Evolutionary conservation across 352 stramenopile species (phyloP).

Genomic region (Phytophthora sp.): DNA sequence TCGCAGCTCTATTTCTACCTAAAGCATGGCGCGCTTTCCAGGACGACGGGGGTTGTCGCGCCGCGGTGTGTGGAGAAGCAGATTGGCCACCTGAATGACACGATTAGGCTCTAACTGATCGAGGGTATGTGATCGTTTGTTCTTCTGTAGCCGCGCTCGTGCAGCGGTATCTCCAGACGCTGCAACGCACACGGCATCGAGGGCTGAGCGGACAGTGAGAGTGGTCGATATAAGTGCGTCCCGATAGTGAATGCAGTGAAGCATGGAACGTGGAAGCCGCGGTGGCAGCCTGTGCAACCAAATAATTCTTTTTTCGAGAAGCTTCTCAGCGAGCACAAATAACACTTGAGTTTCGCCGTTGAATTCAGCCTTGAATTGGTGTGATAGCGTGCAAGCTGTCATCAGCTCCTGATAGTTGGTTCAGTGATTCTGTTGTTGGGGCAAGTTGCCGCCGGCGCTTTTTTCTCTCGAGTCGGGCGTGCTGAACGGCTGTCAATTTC

Average conservation of each 20-base stretch:
- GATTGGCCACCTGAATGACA: background rate
- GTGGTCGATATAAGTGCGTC: background rate
- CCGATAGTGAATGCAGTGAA: conserved; percentile 6
- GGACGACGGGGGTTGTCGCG: too few relatives aligned
- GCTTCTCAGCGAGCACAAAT: conserved; percentile 3
- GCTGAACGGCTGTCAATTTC: conserved; percentile 1
- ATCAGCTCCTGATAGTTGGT: background rate
- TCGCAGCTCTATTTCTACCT: background rate
- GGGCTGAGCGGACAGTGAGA: background rate
- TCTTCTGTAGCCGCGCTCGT: conserved; percentile 18
- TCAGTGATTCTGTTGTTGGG: background rate
- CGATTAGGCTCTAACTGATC: background rate
- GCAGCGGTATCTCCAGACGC: conserved; percentile 5
- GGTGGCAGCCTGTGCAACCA: conserved; percentile 3
- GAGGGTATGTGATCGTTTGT: conserved; percentile 22
- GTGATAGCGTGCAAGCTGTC: background rate
- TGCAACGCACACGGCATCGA: background rate
- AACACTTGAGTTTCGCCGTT: conserved; percentile 5
- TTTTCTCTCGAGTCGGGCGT: background rate
- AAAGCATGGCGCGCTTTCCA: background rate
- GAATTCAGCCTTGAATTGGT: conserved; percentile 1
- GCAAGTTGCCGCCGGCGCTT: background rate
- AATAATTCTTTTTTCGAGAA: background rate
- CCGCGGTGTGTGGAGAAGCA: too few relatives aligned
- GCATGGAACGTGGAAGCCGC: conserved; percentile 7